Percentiles rank a stretch among this genome's conserved stretches.
Evolutionary conservation across 2,329 filamentous ascomycete genomes (phyloP).

Genomic region (Beauveria sp.): DNA sequence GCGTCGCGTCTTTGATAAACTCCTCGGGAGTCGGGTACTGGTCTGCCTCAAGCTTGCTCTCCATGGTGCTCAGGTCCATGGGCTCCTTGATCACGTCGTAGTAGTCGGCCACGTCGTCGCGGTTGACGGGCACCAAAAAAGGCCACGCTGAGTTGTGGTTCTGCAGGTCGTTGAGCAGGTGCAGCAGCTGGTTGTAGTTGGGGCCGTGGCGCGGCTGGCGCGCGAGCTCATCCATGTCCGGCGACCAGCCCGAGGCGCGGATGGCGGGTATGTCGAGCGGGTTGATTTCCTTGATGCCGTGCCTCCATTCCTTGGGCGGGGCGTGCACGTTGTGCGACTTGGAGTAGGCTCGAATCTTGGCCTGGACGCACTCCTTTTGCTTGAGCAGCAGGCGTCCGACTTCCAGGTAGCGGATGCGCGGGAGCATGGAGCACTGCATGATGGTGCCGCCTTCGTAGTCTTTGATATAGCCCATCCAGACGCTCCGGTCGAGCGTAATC

Average conservation of each 20-base stretch:
- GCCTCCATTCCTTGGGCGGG: constrained; percentile 81
- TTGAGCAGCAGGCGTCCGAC: constrained; percentile 89
- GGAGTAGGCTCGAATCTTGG: constrained; percentile 88
- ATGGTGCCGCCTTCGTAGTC: constrained; percentile 98
- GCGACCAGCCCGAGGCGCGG: constrained; percentile 86
- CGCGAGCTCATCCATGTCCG: constrained; percentile 95
- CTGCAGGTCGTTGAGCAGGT: constrained; percentile 89
- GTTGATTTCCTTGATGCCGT: constrained; percentile 67
- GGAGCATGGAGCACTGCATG: constrained; percentile 98
- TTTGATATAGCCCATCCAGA: constrained; percentile 99
- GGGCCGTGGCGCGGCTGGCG: constrained; percentile 92
- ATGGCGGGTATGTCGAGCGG: constrained; percentile 83
- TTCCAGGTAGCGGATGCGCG: constrained; percentile 89
- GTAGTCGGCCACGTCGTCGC: constrained; percentile 96
- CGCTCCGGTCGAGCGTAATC: constrained; percentile 79
- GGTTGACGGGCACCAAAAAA: constrained; percentile 87
- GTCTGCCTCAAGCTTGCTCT: constrained; percentile 88
- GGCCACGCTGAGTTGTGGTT: constrained; percentile 93
- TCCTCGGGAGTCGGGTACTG: constrained; percentile 87
- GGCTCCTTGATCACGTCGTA: constrained; percentile 97
- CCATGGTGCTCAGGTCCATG: constrained; percentile 96
- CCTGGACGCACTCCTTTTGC: constrained; percentile 90
- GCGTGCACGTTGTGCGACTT: constrained; percentile 81
- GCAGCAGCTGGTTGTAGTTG: constrained; percentile 89
- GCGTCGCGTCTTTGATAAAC: constrained; percentile 78